Evolutionary conservation across 148 eudicot species (phyloP).

Genomic region (Rhododendron henanense): DNA sequence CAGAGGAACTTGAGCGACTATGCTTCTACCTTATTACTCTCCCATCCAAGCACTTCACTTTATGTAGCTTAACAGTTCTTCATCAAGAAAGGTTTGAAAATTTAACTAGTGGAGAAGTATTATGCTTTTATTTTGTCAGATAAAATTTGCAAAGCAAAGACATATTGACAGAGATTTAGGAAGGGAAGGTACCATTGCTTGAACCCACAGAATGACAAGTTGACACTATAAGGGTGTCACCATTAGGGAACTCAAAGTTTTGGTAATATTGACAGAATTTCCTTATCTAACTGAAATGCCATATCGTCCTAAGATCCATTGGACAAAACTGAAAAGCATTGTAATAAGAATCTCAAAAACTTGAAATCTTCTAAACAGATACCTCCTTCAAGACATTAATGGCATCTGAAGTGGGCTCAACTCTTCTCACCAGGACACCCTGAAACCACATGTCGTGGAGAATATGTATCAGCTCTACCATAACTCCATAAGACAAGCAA

Average conservation of each 20-base stretch:
- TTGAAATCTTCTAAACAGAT: conserved; percentile 10
- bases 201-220: neutral
- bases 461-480: neutral
- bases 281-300: neutral
- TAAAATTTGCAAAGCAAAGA: neutral
- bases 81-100: neutral
- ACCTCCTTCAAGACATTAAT: conserved; percentile 78
- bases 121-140: neutral
- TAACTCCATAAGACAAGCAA: neutral
- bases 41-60: neutral
- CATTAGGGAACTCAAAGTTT: neutral
- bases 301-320: neutral
- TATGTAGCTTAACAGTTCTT: neutral
- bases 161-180: neutral
- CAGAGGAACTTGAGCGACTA: neutral
- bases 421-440: conserved; percentile 92
- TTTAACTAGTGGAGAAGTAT: neutral
- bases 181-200: neutral
- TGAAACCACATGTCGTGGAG: conserved; percentile 22
- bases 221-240: neutral
- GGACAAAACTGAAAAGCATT: neutral
- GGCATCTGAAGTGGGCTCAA: conserved; percentile 91
- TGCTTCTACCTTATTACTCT: neutral
- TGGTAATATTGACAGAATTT: neutral
- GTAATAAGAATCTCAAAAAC: neutral